Conservation (phyloP, 108 stramenopile genomes). For the Pseudonitzschia pungens region DNA sequence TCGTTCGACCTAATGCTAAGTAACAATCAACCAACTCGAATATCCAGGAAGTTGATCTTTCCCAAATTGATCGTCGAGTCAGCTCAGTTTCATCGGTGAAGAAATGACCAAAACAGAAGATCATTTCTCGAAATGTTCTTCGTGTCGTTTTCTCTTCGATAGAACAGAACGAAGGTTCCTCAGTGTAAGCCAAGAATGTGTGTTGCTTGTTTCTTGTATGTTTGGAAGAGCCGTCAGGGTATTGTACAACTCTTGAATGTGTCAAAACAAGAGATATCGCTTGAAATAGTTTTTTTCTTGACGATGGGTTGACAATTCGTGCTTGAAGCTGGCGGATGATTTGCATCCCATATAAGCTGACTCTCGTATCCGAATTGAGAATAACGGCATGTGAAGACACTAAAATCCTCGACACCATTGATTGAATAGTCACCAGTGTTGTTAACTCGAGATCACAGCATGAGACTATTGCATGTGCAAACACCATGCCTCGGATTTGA, state of each 20-base stretch:
- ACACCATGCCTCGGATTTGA: conserved; percentile 12
- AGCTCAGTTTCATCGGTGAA: conserved; percentile 7
- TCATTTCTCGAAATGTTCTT: conserved; percentile 23
- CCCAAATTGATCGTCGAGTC: conserved; percentile 25
- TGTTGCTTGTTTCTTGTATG: not conserved
- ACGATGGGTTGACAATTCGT: not conserved
- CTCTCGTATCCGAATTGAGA: conserved; percentile 1
- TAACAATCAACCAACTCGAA: conserved; percentile 34
- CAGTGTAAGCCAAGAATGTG: conserved; percentile 11
- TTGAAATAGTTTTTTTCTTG: conserved; percentile 14
- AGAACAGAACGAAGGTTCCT: conserved; percentile 9
- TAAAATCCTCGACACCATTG: conserved; percentile 14
- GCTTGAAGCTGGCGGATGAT: conserved; percentile 6
- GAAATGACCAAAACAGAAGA: conserved; percentile 21
- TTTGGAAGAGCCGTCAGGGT: conserved; percentile 2
- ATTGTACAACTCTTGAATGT: conserved; percentile 20
- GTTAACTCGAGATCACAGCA: not conserved
- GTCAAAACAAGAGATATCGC: conserved; percentile 16
- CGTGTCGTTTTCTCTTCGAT: not conserved
- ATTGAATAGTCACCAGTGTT: not conserved
- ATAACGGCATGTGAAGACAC: not conserved
- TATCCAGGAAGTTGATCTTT: conserved; percentile 7
- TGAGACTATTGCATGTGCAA: not conserved
- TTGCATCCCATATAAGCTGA: not conserved
- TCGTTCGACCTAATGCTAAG: conserved; percentile 22